Evolutionary conservation across 495 filamentous ascomycete species (phyloP), one percentile per base, ranked within the genome.

Genomic region (Podospora bellae-mahoneyi): DNA sequence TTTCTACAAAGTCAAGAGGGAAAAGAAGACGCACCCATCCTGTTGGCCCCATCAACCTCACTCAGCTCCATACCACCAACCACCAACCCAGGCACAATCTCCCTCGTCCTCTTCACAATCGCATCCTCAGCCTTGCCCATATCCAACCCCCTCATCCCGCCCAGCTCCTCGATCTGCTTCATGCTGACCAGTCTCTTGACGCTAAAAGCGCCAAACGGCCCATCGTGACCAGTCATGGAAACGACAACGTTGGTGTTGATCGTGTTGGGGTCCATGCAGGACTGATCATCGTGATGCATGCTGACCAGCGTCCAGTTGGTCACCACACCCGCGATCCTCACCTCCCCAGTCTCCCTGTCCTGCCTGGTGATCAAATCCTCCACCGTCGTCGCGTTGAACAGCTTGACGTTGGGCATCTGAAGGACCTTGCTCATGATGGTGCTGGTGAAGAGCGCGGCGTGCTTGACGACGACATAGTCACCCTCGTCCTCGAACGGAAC

Each of bases 211-310:
- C 93, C 93, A 75, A 94, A 94, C 16, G 93, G 93, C 73, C 75
- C 93, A 69, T 97, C 93, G 72, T 97, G 93, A 44, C 93, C 93
- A 10, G 93, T 96, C 55, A 92, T 96, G 66, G 87, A 91, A 79
- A 97, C 90, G 69, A 95, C 82, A 66, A 97, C 77, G 2, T 92
- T 91, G 3, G 91, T 91, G 75, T 96, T 96, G 84, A 97, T 93
- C 76, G 92, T 96, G 85, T 93, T 97, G 69, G 93, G 93, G 78
- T 97, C 93, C 92, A 95, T 96, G 89, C 92, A 95, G 68, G 86
- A 90, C 82, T 95, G 92, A 80, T 94, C 92, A 28, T 74, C 75
- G 77, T 96, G 93, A 79, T 97, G 91, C 83, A 95, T 91, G 66
- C 87, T 85, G 64, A 96, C 92, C 23, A 97, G 84, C 0, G 93